Evolutionary conservation across 2,329 filamentous ascomycete species (phyloP).

Genomic region (Hypoxylon sp.): DNA sequence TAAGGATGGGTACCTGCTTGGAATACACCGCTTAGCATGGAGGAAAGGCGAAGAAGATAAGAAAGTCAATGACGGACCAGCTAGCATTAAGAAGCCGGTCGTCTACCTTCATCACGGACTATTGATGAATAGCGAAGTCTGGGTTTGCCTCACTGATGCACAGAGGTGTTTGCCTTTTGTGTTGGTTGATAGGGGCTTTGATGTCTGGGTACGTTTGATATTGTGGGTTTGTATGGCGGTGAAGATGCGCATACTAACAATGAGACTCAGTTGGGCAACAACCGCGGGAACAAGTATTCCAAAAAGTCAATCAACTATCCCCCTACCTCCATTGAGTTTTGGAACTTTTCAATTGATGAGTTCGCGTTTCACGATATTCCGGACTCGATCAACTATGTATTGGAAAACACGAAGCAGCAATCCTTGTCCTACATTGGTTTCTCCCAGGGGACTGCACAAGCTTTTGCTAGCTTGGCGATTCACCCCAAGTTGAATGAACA

Average conservation of each 20-base stretch:
- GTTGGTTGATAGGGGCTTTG: constrained; percentile 90
- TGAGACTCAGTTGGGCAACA: constrained; percentile 83
- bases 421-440: constrained; percentile 97
- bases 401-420: constrained; percentile 83
- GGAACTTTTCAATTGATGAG: constrained; percentile 98
- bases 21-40: constrained; percentile 89
- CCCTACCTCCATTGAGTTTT: constrained; percentile 84
- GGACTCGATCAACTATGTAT: constrained; percentile 91
- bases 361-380: constrained; percentile 99
- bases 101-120: constrained; percentile 96
- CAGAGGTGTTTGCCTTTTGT: constrained; percentile 90
- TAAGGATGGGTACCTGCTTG: constrained; percentile 91
- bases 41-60: constrained; percentile 84
- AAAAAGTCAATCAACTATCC: constrained; percentile 88
- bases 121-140: constrained; percentile 99
- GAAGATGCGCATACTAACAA: constrained; percentile 46
- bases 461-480: constrained; percentile 92
- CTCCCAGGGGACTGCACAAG: constrained; percentile 96
- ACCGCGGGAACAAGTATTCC: constrained; percentile 98
- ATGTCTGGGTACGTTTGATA: constrained; percentile 83
- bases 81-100: constrained; percentile 82
- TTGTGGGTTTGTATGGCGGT: constrained; percentile 40
- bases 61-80: constrained; percentile 79
- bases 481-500: constrained; percentile 93
- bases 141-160: constrained; percentile 92